phyloP scores from a whole-genome alignment of 1,139 yeast genomes.

The Geotrichum cucujoidarum region DNA sequence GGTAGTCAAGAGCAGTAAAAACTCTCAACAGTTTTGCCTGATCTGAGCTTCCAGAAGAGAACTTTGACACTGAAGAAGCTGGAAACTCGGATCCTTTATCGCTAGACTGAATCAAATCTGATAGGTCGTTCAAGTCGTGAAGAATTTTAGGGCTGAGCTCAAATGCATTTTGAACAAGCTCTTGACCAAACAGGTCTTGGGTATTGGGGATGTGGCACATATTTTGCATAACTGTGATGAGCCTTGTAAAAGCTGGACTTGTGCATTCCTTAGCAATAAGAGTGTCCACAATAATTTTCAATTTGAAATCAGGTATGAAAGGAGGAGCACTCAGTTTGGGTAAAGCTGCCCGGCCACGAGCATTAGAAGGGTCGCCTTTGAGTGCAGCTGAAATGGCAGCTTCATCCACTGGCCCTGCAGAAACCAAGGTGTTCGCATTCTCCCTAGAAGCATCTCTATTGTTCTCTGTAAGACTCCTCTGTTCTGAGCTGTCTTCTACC shows the following conservation, averaged over 20 bases:
- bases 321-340: constrained; percentile 49
- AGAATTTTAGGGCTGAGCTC: constrained; percentile 55
- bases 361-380: constrained; percentile 14
- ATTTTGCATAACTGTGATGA: constrained; percentile 78
- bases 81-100: constrained; percentile 45
- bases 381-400: constrained; percentile 9
- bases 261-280: constrained; percentile 84
- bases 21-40: constrained; percentile 83
- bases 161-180: constrained; percentile 64
- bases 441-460: constrained; percentile 7
- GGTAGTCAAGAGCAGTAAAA: constrained; percentile 81
- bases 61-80: constrained; percentile 54
- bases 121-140: constrained; percentile 50
- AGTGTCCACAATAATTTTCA: constrained; percentile 61
- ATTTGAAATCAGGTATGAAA: constrained; percentile 56
- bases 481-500: constrained; percentile 24
- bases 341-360: constrained; percentile 21
- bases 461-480: constrained; percentile 20
- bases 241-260: constrained; percentile 78
- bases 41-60: constrained; percentile 77
- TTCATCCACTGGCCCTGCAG: constrained; percentile 3
- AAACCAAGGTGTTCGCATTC: constrained; percentile 14
- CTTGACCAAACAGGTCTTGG: constrained; percentile 60
- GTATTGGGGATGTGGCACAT: constrained; percentile 60
- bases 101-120: constrained; percentile 43